Evolutionary conservation across 345 rosid species (phyloP).

Genomic region (Cardamine chenopodiifolia): DNA sequence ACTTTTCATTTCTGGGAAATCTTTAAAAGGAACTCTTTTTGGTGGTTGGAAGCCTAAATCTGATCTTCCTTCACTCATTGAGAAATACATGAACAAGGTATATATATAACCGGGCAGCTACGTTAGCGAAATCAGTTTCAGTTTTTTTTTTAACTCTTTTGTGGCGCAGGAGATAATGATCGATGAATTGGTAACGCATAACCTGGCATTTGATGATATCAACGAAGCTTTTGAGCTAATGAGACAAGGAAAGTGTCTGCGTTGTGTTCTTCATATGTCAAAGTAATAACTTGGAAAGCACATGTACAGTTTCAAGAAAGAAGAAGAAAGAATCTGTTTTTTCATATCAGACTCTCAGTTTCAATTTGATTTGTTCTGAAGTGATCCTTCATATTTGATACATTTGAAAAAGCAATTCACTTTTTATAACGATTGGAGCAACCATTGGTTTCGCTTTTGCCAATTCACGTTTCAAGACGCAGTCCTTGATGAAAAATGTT

Average conservation of each 20-base stretch:
- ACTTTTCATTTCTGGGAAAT: slow-evolving; percentile 69
- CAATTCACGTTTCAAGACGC: neutral
- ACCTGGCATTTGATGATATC: slow-evolving; percentile 67
- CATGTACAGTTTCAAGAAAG: slow-evolving; percentile 10
- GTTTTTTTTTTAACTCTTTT: neutral
- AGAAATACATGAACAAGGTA: slow-evolving; percentile 83
- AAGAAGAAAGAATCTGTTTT: neutral
- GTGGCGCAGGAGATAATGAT: slow-evolving; percentile 66
- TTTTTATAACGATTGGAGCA: neutral
- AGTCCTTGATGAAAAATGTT: no score
- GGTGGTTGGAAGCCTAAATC: slow-evolving; percentile 96
- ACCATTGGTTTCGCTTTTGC: neutral
- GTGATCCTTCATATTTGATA: neutral
- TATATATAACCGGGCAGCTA: neutral
- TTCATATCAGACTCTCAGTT: neutral
- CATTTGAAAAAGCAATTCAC: neutral
- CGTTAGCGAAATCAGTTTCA: neutral
- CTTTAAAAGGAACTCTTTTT: slow-evolving; percentile 77
- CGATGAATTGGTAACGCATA: slow-evolving; percentile 75
- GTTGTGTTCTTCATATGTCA: slow-evolving; percentile 84
- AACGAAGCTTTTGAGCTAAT: slow-evolving; percentile 78
- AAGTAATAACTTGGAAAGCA: slow-evolving; percentile 31
- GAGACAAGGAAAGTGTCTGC: slow-evolving; percentile 81
- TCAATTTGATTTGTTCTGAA: slow-evolving; percentile 11
- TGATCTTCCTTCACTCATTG: slow-evolving; percentile 73